phyloP scores from a whole-genome alignment of 2,329 filamentous ascomycete genomes.

The Emmonsiellopsis sp. region DNA sequence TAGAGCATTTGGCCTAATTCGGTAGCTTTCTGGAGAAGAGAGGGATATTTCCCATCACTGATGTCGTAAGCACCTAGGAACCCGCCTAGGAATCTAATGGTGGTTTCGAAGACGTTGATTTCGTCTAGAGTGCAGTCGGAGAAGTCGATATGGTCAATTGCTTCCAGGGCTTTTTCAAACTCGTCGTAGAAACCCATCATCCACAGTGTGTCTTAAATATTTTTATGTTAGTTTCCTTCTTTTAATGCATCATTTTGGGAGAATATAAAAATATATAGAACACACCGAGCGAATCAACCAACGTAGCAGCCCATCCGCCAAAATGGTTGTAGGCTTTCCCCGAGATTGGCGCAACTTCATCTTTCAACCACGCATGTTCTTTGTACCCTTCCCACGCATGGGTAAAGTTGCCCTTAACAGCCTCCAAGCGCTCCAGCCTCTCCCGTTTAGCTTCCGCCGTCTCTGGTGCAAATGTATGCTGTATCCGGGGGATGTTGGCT shows the following conservation, averaged over 20 bases:
- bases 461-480: constrained; percentile 15
- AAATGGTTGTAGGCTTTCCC: constrained; percentile 48
- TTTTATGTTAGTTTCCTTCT: constrained; percentile 13
- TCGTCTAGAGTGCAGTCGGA: constrained; percentile 21
- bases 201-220: constrained; percentile 47
- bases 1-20: constrained; percentile 49
- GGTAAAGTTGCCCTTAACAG: constrained; percentile 43
- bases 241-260: background rate
- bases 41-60: constrained; percentile 30
- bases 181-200: constrained; percentile 52
- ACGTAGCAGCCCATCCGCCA: constrained; percentile 52
- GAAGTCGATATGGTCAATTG: constrained; percentile 47
- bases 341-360: constrained; percentile 52
- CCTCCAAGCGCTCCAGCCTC: constrained; percentile 32
- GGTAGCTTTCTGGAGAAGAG: constrained; percentile 42
- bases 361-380: constrained; percentile 52
- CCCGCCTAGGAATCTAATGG: constrained; percentile 45
- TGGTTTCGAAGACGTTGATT: constrained; percentile 40
- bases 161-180: constrained; percentile 45
- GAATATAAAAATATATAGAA: background rate
- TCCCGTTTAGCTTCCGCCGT: constrained; percentile 20
- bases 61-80: constrained; percentile 46
- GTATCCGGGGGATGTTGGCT: constrained; percentile 15
- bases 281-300: constrained; percentile 39
- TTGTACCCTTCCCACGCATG: constrained; percentile 55